Percentiles rank a stretch among this genome's conserved stretches.
phyloP scores from a whole-genome alignment of 306 rosid species.

The Vigna angularis region DNA sequence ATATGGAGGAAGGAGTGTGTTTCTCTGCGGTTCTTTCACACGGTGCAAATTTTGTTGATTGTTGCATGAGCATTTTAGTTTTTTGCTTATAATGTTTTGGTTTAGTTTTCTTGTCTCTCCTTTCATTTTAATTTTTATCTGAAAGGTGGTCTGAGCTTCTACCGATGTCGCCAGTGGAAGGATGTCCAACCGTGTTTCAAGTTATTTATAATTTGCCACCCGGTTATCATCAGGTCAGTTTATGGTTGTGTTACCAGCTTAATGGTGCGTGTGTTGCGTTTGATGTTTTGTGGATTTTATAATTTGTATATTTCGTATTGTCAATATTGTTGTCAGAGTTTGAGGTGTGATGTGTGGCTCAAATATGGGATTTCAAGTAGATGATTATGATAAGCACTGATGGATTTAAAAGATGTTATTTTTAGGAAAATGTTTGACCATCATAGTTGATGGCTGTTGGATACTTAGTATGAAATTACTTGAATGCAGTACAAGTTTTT shows the following conservation, averaged over 20 bases:
- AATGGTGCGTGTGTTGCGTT: neutral
- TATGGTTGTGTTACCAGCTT: conserved; percentile 33
- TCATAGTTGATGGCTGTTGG: conserved; percentile 18
- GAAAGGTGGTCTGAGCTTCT: conserved; percentile 89
- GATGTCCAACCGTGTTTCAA: conserved; percentile 91
- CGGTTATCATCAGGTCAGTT: conserved; percentile 89
- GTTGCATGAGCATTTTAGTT: neutral
- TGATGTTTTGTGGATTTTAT: conserved; percentile 8
- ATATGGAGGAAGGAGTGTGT: conserved; percentile 87
- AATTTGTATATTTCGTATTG: conserved; percentile 5
- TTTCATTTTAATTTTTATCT: conserved; percentile 24
- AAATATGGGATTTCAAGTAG: neutral
- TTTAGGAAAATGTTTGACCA: conserved; percentile 3
- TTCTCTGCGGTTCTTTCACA: conserved; percentile 87
- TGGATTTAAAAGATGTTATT: conserved; percentile 1
- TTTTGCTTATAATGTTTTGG: conserved; percentile 25
- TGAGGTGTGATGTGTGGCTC: conserved; percentile 13
- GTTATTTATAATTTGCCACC: conserved; percentile 80
- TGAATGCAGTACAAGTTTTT: conserved; percentile 87
- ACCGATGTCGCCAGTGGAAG: conserved; percentile 90
- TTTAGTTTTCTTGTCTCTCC: conserved; percentile 1
- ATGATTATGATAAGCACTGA: neutral
- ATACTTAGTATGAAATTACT: conserved; percentile 39
- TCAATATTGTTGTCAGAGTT: conserved; percentile 6
- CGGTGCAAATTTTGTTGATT: conserved; percentile 56